Evolutionary conservation across 2,329 filamentous ascomycete species (phyloP).

Genomic region (Exophiala viscosa): DNA sequence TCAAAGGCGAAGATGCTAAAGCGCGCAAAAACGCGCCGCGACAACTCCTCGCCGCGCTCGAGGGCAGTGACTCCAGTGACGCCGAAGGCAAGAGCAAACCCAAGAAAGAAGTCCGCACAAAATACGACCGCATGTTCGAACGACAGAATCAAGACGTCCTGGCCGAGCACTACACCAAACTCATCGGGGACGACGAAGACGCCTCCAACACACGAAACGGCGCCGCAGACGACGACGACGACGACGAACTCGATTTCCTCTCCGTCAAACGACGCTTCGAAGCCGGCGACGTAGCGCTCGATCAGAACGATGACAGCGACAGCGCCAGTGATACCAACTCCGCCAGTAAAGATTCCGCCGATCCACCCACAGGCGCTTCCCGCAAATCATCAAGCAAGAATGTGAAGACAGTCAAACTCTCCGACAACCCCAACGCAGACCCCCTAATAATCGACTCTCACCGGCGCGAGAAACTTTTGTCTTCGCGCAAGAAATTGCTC

Average conservation of each 20-base stretch:
- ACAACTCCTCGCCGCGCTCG: constrained; percentile 54
- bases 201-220: constrained; percentile 8
- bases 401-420: constrained; percentile 48
- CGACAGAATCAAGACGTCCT: constrained; percentile 92
- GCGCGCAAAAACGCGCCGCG: constrained; percentile 81
- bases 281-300: constrained; percentile 59
- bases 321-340: background rate
- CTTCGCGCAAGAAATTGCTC: constrained; percentile 88
- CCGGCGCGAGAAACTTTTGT: constrained; percentile 89
- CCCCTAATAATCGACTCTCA: constrained; percentile 87
- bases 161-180: constrained; percentile 86
- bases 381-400: constrained; percentile 9
- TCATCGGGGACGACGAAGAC: constrained; percentile 62
- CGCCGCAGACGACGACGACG: constrained; percentile 42
- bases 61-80: constrained; percentile 55
- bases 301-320: constrained; percentile 42
- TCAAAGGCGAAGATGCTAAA: constrained; percentile 85
- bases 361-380: constrained; percentile 19
- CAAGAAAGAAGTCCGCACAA: constrained; percentile 78
- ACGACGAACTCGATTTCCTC: constrained; percentile 73
- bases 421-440: constrained; percentile 57
- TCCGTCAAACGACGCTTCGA: constrained; percentile 83
- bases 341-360: constrained; percentile 32
- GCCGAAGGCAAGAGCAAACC: constrained; percentile 48
- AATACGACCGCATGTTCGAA: constrained; percentile 98